These are phyloP conservation scores for Botrytis squamosa DNA, from an alignment of 2,329 filamentous ascomycete genomes.

Conservation along the genomic window DNA sequence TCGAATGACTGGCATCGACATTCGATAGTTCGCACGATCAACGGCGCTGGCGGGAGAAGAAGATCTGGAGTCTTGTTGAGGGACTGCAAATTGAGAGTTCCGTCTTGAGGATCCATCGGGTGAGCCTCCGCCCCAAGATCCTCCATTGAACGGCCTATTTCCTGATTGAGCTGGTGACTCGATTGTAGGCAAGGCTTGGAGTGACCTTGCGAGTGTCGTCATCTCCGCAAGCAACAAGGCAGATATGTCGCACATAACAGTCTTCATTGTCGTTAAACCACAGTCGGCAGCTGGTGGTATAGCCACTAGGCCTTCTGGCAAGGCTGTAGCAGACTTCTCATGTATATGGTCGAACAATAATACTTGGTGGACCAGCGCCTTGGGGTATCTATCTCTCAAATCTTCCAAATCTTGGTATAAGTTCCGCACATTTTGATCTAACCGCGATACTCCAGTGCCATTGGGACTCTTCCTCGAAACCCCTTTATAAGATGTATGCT, in stretches of 20 bases:
- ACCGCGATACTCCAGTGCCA: constrained; percentile 46
- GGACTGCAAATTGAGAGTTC: constrained; percentile 55
- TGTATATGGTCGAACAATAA: constrained; percentile 73
- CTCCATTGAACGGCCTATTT: constrained; percentile 45
- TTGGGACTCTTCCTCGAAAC: constrained; percentile 55
- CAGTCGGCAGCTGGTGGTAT: constrained; percentile 68
- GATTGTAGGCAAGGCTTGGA: constrained; percentile 71
- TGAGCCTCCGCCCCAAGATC: constrained; percentile 45
- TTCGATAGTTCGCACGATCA: constrained; percentile 65
- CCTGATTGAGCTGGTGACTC: constrained; percentile 66
- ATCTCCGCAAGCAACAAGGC: constrained; percentile 73
- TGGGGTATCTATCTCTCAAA: constrained; percentile 70
- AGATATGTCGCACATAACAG: constrained; percentile 76
- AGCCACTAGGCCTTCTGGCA: constrained; percentile 66
- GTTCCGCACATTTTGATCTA: constrained; percentile 57
- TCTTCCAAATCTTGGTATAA: constrained; percentile 68
- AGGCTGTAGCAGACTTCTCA: constrained; percentile 48
- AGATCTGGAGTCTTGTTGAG: constrained; percentile 48
- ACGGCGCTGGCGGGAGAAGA: constrained; percentile 51
- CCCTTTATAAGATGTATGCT: constrained; percentile 53
- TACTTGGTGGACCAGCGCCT: constrained; percentile 73
- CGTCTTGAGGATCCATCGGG: constrained; percentile 46
- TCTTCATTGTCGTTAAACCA: constrained; percentile 77
- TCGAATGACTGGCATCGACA: constrained; percentile 72
- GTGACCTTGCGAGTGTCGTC: constrained; percentile 68